Conservation (phyloP, 139 green algal species). For the Micractinium conductrix region DNA sequence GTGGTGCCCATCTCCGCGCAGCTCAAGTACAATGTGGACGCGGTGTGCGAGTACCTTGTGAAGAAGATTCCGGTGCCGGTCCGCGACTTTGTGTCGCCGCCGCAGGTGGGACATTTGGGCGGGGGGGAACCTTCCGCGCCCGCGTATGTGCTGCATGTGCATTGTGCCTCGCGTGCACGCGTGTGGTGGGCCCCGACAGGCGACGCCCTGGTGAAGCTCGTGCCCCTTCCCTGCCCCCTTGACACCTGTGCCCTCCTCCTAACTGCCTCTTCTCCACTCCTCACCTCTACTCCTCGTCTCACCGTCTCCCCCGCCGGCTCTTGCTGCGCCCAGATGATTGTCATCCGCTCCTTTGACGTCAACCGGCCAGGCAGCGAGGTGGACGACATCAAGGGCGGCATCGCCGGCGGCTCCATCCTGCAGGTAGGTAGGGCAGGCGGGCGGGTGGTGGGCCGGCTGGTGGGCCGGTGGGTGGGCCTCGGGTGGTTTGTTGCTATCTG, state of each 20-base stretch:
- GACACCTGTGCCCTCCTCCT: too few relatives aligned
- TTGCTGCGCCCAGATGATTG: conserved; percentile 99
- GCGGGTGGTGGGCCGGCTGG: background rate
- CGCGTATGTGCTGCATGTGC: too few relatives aligned
- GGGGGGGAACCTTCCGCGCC: background rate
- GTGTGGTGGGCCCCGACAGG: too few relatives aligned
- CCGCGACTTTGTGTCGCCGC: conserved; percentile 93
- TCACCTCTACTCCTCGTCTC: too few relatives aligned
- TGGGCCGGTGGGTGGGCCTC: background rate
- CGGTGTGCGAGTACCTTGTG: conserved; percentile 98
- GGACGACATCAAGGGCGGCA: conserved; percentile 96
- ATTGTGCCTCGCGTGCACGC: too few relatives aligned
- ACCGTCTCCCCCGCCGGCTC: too few relatives aligned
- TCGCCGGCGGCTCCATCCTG: conserved; percentile 96
- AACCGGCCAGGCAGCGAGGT: conserved; percentile 99
- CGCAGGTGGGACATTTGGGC: conserved; percentile 40
- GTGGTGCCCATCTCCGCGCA: conserved; percentile 98
- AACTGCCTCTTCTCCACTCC: too few relatives aligned
- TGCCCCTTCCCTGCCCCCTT: background rate
- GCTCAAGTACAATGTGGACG: conserved; percentile 99
- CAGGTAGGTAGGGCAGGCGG: conserved; percentile 62
- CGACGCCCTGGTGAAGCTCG: too few relatives aligned
- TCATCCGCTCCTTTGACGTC: conserved; percentile 99
- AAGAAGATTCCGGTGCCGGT: conserved; percentile 93
- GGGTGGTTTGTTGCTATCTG: background rate